Evolutionary conservation across 345 rosid genomes (phyloP), one percentile per base, ranked within the genome.

Genomic region (Kandelia obovata): DNA sequence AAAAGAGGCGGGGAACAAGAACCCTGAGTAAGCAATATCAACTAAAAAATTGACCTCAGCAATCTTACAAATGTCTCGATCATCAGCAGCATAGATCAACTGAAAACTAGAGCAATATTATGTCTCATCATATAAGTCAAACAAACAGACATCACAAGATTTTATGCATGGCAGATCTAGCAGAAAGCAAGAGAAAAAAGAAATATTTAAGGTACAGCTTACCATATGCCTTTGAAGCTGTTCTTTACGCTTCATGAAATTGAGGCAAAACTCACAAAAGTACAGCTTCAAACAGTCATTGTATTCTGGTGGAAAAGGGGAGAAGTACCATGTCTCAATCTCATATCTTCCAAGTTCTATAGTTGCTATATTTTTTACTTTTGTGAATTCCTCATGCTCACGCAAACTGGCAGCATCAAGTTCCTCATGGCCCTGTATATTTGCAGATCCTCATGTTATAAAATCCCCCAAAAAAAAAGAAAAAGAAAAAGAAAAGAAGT

Each of bases 191-290:
- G 34, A 62, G 60, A 67, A 8, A 35, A 66, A 21, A 68, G 37
- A 60, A 20, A 49, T 49, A 64, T 19, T 27, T 61, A 47, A 68
- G 71, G 58, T 34, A 69, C 34, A 73, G 70, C 96, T 87, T 81
- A 93, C 98, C 99, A 96, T 87, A 71, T 96, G 99, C 83, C 99
- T 86, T 75, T 96, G 99, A 80, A 96, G 97, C 83, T 92, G 99
- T 71, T 89, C 99, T 84, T 90, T 92, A 69, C 97, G 96, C 87
- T 96, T 96, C 98, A 92, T 89, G 76, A 96, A 96, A 80, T 87
- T 96, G 69, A 96, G 88, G 81, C 99, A 92, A 79, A 96, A 96
- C 84, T 96, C 99, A 86, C 99, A 96, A 79, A 96, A 96, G 85
- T 79, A 96, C 71, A 96, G 89, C 97, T 90, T 92, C 80, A 86